These are phyloP conservation scores for Telfairia occidentalis DNA, from an alignment of 331 rosid genomes.

Conservation along the genomic window DNA sequence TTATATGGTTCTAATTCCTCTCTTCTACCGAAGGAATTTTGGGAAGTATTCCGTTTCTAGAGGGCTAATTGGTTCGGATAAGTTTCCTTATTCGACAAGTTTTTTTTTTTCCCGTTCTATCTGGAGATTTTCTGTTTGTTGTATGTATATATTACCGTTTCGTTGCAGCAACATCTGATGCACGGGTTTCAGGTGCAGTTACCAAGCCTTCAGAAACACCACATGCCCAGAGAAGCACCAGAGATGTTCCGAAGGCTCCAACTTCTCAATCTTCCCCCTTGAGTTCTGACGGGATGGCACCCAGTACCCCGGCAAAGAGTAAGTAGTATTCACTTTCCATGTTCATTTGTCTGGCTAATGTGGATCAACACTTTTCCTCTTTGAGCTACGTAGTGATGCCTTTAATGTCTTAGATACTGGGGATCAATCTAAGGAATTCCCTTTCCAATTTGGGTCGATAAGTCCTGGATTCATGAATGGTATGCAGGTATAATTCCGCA, in stretches of 20 bases:
- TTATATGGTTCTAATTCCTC: not conserved
- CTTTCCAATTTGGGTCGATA: constrained; percentile 79
- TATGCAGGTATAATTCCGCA: constrained; percentile 30
- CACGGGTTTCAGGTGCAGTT: constrained; percentile 33
- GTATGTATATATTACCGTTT: not conserved
- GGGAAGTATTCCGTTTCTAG: not conserved
- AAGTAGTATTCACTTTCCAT: constrained; percentile 14
- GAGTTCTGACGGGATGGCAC: constrained; percentile 27
- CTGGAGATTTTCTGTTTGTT: constrained; percentile 12
- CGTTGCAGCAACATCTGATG: constrained; percentile 40
- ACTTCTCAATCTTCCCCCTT: constrained; percentile 42
- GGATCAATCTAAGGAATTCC: constrained; percentile 46
- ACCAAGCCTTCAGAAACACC: constrained; percentile 46
- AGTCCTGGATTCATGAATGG: constrained; percentile 60
- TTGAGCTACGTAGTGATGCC: not conserved
- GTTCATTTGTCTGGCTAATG: not conserved
- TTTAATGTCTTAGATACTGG: constrained; percentile 33
- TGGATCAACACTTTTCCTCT: not conserved
- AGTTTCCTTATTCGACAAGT: not conserved
- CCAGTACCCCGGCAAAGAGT: constrained; percentile 47
- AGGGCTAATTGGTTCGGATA: not conserved
- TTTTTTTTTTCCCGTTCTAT: not conserved
- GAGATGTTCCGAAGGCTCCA: constrained; percentile 53
- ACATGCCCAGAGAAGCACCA: constrained; percentile 37
- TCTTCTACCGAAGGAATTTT: not conserved